Base-by-base conservation (phyloP, 1,284 basidiomycete species). In the Cryptococcus sp. region DNA sequence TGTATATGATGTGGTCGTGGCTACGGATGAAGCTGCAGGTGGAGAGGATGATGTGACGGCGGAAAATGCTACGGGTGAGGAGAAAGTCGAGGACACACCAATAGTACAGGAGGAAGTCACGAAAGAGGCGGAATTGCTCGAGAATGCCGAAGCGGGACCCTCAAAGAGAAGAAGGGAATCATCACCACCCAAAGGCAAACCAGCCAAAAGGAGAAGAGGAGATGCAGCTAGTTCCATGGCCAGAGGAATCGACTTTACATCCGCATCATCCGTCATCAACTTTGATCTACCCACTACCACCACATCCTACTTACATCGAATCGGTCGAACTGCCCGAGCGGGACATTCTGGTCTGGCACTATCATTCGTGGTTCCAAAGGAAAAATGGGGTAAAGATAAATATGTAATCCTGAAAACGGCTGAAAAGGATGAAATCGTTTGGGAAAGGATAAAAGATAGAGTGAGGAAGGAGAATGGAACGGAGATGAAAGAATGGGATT, bases 1-100 rank as follows among this genome's bases (percentile, higher is more conserved):
- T 5, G 90, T 95, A 10, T 98, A 98, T 71, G 93, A 98, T 71
- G 98, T 98, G 72, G 94, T 98, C 59, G 96, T 99, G 57, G 96
- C 96, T 0, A 97, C 94, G 3, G 96, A 98, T 72, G 96, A 98
- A 76, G 67, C 87, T 55, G 79, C 81, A 41, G 85, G 85, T 52
- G 67, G 73, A 11, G 73, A 64, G 1, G 67, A 74, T 4, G 77
- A 74, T 10, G 79, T 71, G 8, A 76, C 72, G 34, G 68, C 62
- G 13, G 56, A 60, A 42, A 60, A 63, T 13, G 55, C 53, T 37
- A 61, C 49, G 23, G 57, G 42, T 4, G 65, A 58, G 32, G 68
- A 65, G 7, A 60, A 58, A 11, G 56, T 36, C 51, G 56, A 61
- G 7, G 59, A 59, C 46, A 10, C 10, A 41, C 38, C 38, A 2